Conservation (phyloP, 805 yeast genomes). For the Suhomyces tanzawaensis region DNA sequence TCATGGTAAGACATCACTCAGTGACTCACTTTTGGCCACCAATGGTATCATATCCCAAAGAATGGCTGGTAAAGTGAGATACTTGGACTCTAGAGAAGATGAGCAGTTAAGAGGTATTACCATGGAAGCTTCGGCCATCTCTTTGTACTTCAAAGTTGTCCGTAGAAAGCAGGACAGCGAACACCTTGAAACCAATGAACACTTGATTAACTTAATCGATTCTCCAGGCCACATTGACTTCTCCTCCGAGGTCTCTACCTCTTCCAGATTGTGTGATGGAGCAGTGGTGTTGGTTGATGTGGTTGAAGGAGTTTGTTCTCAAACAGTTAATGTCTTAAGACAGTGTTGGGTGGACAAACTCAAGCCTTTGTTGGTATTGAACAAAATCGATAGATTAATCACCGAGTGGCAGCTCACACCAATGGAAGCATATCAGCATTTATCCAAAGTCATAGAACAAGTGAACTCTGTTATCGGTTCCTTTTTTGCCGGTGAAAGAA, state of each 20-base stretch:
- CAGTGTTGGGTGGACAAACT: conserved; percentile 95
- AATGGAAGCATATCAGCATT: conserved; percentile 78
- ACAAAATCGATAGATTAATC: conserved; percentile 85
- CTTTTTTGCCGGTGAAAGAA: conserved; percentile 87
- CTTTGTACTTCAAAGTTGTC: conserved; percentile 79
- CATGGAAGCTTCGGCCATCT: conserved; percentile 95
- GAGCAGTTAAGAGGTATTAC: conserved; percentile 96
- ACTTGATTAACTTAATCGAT: conserved; percentile 86
- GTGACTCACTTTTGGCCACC: conserved; percentile 89
- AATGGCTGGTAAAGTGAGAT: conserved; percentile 93
- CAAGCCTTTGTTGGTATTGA: conserved; percentile 82
- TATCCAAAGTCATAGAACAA: conserved; percentile 79
- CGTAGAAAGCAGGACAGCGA: conserved; percentile 32
- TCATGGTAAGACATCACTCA: conserved; percentile 94
- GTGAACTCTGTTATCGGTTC: conserved; percentile 94
- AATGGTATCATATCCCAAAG: conserved; percentile 95
- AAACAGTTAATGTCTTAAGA: conserved; percentile 89
- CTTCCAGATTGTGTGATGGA: conserved; percentile 94
- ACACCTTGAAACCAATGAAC: conserved; percentile 56
- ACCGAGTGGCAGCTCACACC: conserved; percentile 81
- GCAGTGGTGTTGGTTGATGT: conserved; percentile 94
- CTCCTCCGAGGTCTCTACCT: conserved; percentile 92
- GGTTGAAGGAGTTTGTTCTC: conserved; percentile 98
- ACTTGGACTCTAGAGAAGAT: conserved; percentile 89
- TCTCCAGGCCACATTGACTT: conserved; percentile 99